Conservation (phyloP, 495 filamentous ascomycete species). For the Daldinia vernicosa region DNA sequence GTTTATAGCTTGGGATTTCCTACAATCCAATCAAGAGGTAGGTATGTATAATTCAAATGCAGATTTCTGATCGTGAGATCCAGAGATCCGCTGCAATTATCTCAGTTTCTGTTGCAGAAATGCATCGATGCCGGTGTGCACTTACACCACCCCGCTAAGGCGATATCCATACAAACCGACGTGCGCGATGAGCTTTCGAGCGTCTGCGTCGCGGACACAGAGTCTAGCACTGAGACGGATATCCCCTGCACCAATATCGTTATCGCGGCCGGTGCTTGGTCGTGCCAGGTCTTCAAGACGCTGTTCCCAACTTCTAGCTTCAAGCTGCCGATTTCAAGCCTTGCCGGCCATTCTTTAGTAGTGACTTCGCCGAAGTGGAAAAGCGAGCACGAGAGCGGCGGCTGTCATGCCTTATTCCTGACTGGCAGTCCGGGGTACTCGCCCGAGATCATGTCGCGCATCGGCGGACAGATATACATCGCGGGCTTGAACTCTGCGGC, state of each 20-base stretch:
- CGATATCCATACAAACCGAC: conserved; percentile 62
- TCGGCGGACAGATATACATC: conserved; percentile 74
- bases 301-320: conserved; percentile 68
- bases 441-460: conserved; percentile 77
- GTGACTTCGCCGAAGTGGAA: conserved; percentile 69
- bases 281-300: conserved; percentile 64
- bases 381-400: conserved; percentile 38
- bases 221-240: conserved; percentile 60
- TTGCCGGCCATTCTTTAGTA: conserved; percentile 78
- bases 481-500: conserved; percentile 72
- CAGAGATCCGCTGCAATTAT: conserved; percentile 65
- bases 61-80: not conserved
- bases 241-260: conserved; percentile 67
- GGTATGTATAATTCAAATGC: not conserved
- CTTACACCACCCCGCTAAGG: conserved; percentile 70
- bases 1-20: conserved; percentile 26
- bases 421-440: conserved; percentile 65
- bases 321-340: conserved; percentile 63
- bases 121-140: conserved; percentile 68
- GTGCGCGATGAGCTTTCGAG: conserved; percentile 55
- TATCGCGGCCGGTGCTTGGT: conserved; percentile 77
- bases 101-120: conserved; percentile 67
- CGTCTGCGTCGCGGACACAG: conserved; percentile 54
- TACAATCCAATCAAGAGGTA: not conserved
- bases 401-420: conserved; percentile 77